Conservation (phyloP, 1,284 basidiomycete genomes). For the Termitomyces sp. region DNA sequence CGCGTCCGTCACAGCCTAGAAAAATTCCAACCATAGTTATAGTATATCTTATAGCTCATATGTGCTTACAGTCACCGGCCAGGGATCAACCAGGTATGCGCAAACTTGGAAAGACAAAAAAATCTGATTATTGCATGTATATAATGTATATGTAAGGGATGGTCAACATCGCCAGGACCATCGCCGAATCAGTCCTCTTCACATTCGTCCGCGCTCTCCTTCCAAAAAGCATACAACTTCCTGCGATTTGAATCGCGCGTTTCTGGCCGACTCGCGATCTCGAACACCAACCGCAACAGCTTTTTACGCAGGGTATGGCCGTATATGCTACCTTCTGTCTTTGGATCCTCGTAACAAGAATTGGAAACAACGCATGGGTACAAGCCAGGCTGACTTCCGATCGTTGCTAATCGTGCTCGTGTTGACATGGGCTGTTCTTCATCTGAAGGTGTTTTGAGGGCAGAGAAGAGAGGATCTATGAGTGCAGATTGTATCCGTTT, state of each 20-base stretch:
- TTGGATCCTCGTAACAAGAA: conserved; percentile 40
- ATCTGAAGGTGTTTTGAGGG: conserved; percentile 31
- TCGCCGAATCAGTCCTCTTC: conserved; percentile 8
- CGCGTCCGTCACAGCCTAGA: neutral
- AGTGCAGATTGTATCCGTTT: conserved; percentile 63
- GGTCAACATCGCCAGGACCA: neutral
- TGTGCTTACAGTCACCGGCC: too few relatives aligned
- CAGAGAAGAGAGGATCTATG: conserved; percentile 59
- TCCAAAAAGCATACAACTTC: conserved; percentile 81
- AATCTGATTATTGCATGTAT: neutral
- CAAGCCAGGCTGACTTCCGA: conserved; percentile 5
- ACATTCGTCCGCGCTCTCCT: conserved; percentile 39
- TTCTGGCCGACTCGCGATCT: conserved; percentile 67
- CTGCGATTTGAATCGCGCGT: conserved; percentile 76
- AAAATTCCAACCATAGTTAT: neutral
- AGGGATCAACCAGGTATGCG: too few relatives aligned
- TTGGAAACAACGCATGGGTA: conserved; percentile 44
- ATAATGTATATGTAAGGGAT: neutral
- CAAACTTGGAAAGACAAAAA: neutral
- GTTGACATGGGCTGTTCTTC: conserved; percentile 37
- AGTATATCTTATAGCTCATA: too few relatives aligned
- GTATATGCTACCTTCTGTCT: conserved; percentile 30
- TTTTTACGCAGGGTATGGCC: conserved; percentile 44
- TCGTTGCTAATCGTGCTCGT: conserved; percentile 31
- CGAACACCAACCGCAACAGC: conserved; percentile 66